phyloP scores from a whole-genome alignment of 495 filamentous ascomycete species.

The Ascodesmis nigricans region DNA sequence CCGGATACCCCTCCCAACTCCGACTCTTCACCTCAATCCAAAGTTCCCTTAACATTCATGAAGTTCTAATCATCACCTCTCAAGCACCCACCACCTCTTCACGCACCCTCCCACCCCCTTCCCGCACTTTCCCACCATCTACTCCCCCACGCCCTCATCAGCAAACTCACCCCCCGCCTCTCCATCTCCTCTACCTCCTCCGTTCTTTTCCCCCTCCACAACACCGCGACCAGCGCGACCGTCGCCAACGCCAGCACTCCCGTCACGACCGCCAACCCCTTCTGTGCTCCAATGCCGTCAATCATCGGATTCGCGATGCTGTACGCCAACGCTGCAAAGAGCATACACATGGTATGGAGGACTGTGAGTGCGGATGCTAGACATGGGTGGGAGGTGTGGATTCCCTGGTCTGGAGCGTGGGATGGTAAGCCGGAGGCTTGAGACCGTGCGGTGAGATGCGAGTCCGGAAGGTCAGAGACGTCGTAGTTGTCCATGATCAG shows the following conservation, averaged over 20 bases:
- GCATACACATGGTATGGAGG: conserved; percentile 41
- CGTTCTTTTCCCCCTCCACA: conserved; percentile 13
- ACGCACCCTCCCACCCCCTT: conserved; percentile 6
- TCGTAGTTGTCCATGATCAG: conserved; percentile 66
- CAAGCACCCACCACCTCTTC: conserved; percentile 11
- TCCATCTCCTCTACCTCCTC: conserved; percentile 10
- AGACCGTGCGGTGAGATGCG: conserved; percentile 5
- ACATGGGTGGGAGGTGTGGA: conserved; percentile 31
- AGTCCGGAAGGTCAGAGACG: conserved; percentile 39
- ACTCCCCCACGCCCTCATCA: conserved; percentile 7
- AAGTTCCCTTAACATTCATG: too few relatives aligned
- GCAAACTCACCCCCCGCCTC: conserved; percentile 1
- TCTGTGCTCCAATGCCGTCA: conserved; percentile 9
- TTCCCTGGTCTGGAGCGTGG: conserved; percentile 31
- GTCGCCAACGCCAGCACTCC: conserved; percentile 8
- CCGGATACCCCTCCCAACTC: too few relatives aligned
- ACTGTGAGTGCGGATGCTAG: conserved; percentile 49
- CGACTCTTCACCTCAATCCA: too few relatives aligned
- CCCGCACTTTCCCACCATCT: conserved; percentile 8
- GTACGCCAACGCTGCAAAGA: conserved; percentile 41
- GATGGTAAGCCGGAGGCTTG: conserved; percentile 32
- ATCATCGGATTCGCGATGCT: conserved; percentile 31
- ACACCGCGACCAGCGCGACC: conserved; percentile 9
- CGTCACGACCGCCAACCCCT: conserved; percentile 12
- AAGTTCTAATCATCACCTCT: too few relatives aligned